Evolutionary conservation across 2,329 filamentous ascomycete genomes (phyloP).

Genomic region (Cercospora brassicicola): DNA sequence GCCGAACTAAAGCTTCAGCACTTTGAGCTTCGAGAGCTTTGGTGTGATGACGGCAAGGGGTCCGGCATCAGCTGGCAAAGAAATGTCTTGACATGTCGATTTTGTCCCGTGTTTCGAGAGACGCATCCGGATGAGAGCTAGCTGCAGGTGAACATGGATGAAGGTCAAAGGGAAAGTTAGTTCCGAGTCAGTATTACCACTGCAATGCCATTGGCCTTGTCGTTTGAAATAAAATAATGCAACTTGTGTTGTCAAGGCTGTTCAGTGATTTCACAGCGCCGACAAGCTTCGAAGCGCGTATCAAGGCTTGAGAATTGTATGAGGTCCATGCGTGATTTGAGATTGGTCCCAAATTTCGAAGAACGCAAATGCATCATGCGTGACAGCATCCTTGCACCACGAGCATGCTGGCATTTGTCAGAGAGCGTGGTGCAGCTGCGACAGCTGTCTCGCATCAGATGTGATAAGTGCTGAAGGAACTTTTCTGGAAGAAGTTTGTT

Average conservation of each 20-base stretch:
- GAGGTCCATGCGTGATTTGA: background rate
- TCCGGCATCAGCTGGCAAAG: background rate
- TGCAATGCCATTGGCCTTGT: background rate
- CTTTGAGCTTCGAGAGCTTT: background rate
- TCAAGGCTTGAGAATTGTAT: background rate
- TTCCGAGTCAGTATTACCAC: background rate
- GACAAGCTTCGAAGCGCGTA: background rate
- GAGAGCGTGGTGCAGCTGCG: background rate
- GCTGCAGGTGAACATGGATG: background rate
- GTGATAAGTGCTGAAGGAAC: background rate
- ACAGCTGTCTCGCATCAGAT: conserved; percentile 3
- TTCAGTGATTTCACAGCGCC: background rate
- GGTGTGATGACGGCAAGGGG: background rate
- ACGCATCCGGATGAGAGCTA: background rate
- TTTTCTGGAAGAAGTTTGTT: conserved; percentile 11
- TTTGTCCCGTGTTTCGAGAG: background rate
- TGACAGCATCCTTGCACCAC: background rate
- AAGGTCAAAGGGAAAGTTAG: background rate
- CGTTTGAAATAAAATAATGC: background rate
- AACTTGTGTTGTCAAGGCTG: background rate
- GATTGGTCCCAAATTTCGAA: background rate
- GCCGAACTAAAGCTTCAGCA: background rate
- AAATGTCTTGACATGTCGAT: background rate
- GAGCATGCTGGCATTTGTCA: background rate
- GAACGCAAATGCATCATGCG: background rate